Base-by-base conservation (phyloP, 2,329 filamentous ascomycete genomes). In the Pseudovirgaria hyperparasitica region DNA sequence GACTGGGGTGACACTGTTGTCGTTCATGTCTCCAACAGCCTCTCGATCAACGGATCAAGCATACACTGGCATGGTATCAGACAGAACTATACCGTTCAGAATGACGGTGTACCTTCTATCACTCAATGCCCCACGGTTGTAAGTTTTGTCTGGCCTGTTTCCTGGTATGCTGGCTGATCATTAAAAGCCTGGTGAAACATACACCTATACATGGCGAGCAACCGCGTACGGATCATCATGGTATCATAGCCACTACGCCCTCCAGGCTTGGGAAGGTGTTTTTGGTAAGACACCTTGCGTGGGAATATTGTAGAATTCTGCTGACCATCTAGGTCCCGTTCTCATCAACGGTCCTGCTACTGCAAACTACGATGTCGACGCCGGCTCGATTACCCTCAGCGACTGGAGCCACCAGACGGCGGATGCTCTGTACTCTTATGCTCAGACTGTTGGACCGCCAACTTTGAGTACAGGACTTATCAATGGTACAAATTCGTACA, bases 211-310 rank as follows among this genome's bases (percentile, higher is more conserved):
- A 14, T 68, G 70, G 43, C 43, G 57, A 16, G 69, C 67, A 2
- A 60, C 63, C 4, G 45, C 68, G 7, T 72, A 70, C 36, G 70
- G 70, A 13, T 61, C 60, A 2, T 52, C 57, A 5, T 73, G 68
- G 70, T 74, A 73, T 36, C 70, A 75, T 44, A 67, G 66, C 17
- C 70, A 75, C 42, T 73, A 69, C 42, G 69, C 65, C 8, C 57
- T 63, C 1, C 70, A 74, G 28, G 35, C 37, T 2, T 41, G 41
- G 37, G 29, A 34, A 4, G 43, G 43, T 3, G 38, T 42, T 10
- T 16, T 40, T 31, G 32, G 27, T 27, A 27, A 22, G 26, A 26
- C 18, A 48, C 50, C 23, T 49, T 52, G 22, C 32, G 13, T 24
- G 10, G 16, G 4, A 10, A 10, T 10, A n/a, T 11, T 14, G 6